A percentile compares a stretch with the other conserved stretches of the same genome.
phyloP scores from a whole-genome alignment of 169 alveolate species.

The Cryptosporidium meleagridis region DNA sequence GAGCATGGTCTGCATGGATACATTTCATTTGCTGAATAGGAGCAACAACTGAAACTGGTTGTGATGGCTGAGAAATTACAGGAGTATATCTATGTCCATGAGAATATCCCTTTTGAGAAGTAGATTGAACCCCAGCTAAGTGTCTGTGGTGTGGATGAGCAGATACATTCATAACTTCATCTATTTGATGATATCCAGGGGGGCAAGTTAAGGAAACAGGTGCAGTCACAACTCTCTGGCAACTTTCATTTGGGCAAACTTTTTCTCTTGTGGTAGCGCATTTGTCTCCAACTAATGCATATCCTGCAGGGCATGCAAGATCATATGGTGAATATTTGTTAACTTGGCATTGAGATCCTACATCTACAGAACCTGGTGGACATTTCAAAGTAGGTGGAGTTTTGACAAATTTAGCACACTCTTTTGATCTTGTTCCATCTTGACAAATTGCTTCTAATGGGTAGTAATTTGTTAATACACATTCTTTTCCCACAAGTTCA shows the following conservation, averaged over 20 bases:
- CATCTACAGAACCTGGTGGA: constrained; percentile 71
- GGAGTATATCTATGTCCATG: constrained; percentile 40
- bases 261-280: constrained; percentile 68
- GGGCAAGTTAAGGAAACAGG: constrained; percentile 67
- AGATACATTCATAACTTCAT: constrained; percentile 5
- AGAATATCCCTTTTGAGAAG: constrained; percentile 35
- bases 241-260: constrained; percentile 69
- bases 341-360: constrained; percentile 69
- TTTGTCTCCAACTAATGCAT: constrained; percentile 66
- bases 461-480: constrained; percentile 64
- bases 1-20: constrained; percentile 74
- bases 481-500: constrained; percentile 61
- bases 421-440: constrained; percentile 75
- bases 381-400: constrained; percentile 68
- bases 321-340: constrained; percentile 69
- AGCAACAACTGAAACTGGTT: constrained; percentile 12
- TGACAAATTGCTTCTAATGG: constrained; percentile 74
- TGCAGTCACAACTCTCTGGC: constrained; percentile 68
- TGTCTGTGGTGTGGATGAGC: constrained; percentile 33
- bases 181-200: constrained; percentile 70
- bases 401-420: constrained; percentile 71
- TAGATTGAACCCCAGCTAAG: constrained; percentile 57
- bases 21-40: constrained; percentile 63
- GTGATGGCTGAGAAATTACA: constrained; percentile 3
- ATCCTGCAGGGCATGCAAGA: constrained; percentile 74